Evolutionary conservation across 2,329 filamentous ascomycete genomes (phyloP).

Genomic region (Corinectria fuckeliana): DNA sequence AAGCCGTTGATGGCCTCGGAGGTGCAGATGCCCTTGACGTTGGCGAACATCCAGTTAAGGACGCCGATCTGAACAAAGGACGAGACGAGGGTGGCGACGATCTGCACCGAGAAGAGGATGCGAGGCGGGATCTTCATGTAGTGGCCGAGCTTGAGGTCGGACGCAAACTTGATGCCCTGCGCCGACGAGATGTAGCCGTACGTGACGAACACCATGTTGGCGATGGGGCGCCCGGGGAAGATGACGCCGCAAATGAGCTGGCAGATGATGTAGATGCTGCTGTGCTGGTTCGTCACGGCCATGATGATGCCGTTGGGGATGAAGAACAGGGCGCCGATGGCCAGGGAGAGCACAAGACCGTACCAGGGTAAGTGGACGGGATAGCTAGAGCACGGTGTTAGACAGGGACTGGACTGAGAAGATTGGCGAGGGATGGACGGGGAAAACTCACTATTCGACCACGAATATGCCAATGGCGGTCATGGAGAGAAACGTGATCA

Average conservation of each 20-base stretch:
- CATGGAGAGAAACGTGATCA: slow-evolving; percentile 78
- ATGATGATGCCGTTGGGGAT: slow-evolving; percentile 92
- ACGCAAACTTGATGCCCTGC: slow-evolving; percentile 87
- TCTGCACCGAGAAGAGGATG: slow-evolving; percentile 80
- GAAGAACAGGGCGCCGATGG: slow-evolving; percentile 81
- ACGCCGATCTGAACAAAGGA: slow-evolving; percentile 83
- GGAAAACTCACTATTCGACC: slow-evolving; percentile 74
- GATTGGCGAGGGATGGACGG: background rate
- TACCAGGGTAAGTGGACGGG: slow-evolving; percentile 88
- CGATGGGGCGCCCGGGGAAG: slow-evolving; percentile 84
- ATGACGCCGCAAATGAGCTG: slow-evolving; percentile 83
- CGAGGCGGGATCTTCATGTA: slow-evolving; percentile 88
- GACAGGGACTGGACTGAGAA: background rate
- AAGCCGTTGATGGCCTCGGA: slow-evolving; percentile 83
- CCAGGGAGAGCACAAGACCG: slow-evolving; percentile 78
- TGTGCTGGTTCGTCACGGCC: slow-evolving; percentile 91
- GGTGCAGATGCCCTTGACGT: slow-evolving; percentile 80
- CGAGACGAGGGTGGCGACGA: slow-evolving; percentile 76
- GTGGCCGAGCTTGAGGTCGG: slow-evolving; percentile 85
- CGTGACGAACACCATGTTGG: slow-evolving; percentile 93
- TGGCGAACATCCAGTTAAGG: slow-evolving; percentile 87
- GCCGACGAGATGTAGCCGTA: slow-evolving; percentile 90
- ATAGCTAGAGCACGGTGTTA: slow-evolving; percentile 58
- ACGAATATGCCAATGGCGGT: slow-evolving; percentile 80
- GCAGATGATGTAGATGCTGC: slow-evolving; percentile 84